Percentiles rank a stretch among this genome's conserved stretches.
Evolutionary conservation across 2,329 filamentous ascomycete genomes (phyloP).

Genomic region (Fonsecaea erecta): DNA sequence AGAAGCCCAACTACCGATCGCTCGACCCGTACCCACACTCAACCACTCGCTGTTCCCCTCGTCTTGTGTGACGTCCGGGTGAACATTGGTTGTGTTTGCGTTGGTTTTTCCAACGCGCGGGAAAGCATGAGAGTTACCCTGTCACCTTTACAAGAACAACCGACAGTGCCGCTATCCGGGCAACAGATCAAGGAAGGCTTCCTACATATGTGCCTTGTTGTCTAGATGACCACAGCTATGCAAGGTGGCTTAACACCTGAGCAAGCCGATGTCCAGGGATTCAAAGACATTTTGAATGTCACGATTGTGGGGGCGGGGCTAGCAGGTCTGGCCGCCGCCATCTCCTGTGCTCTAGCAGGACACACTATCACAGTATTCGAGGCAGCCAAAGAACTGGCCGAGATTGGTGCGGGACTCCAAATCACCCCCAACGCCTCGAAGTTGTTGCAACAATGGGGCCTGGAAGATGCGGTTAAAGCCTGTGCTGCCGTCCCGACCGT

Average conservation of each 20-base stretch:
- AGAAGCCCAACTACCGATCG: not conserved
- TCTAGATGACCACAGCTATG: not conserved
- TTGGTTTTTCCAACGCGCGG: too few species aligned
- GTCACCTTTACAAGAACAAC: too few species aligned
- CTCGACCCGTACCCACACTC: not conserved
- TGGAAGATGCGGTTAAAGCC: conserved; percentile 11
- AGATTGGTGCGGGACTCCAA: conserved; percentile 38
- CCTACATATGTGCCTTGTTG: not conserved
- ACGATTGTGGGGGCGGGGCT: conserved; percentile 42
- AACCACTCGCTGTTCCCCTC: not conserved
- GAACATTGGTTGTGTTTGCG: not conserved
- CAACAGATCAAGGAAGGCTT: not conserved
- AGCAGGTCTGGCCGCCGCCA: conserved; percentile 40
- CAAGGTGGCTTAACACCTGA: not conserved
- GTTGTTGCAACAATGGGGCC: conserved; percentile 32
- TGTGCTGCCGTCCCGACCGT: conserved; percentile 42
- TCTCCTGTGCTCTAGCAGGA: conserved; percentile 37
- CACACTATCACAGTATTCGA: conserved; percentile 41
- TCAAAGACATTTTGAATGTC: conserved; percentile 19
- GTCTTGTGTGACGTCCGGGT: too few species aligned
- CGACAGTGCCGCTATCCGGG: not conserved
- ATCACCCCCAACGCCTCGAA: conserved; percentile 38
- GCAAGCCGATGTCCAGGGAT: not conserved
- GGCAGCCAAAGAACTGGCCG: conserved; percentile 35
- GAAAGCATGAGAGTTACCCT: too few species aligned